Conservation (phyloP, 257 asterid genomes). For the Salvia hispanica region DNA sequence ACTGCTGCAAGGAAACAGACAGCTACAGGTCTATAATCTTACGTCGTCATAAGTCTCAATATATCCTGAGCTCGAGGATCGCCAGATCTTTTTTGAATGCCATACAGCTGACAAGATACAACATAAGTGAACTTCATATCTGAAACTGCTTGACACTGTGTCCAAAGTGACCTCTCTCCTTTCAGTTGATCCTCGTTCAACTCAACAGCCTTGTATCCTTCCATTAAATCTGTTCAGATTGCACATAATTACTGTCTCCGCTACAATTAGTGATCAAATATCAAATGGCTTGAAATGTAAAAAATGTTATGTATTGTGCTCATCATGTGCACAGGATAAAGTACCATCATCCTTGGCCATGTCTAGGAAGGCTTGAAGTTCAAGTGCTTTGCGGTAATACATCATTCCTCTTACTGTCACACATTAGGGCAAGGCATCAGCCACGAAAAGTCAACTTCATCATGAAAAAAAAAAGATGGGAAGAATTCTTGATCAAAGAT, state of each 20-base stretch:
- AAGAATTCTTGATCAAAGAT: conserved; percentile 1
- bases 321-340: conserved; percentile 16
- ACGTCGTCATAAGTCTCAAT: conserved; percentile 87
- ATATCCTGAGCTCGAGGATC: conserved; percentile 93
- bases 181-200: conserved; percentile 93
- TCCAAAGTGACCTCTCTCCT: conserved; percentile 94
- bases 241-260: conserved; percentile 6
- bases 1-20: conserved; percentile 20
- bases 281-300: neutral
- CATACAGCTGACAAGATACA: conserved; percentile 91
- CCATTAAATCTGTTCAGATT: conserved; percentile 74
- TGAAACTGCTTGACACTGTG: conserved; percentile 97
- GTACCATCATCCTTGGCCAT: conserved; percentile 99
- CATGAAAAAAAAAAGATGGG: neutral
- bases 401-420: conserved; percentile 95
- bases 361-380: conserved; percentile 98
- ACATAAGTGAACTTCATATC: conserved; percentile 98
- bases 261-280: conserved; percentile 8
- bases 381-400: conserved; percentile 97
- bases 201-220: conserved; percentile 97
- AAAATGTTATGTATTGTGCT: neutral
- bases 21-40: neutral
- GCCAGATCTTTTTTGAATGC: conserved; percentile 92
- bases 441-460: conserved; percentile 23
- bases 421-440: conserved; percentile 12